Evolutionary conservation across 106 monocot species (phyloP), one percentile per base, ranked within the genome.

Genomic region (Dioscorea alata): DNA sequence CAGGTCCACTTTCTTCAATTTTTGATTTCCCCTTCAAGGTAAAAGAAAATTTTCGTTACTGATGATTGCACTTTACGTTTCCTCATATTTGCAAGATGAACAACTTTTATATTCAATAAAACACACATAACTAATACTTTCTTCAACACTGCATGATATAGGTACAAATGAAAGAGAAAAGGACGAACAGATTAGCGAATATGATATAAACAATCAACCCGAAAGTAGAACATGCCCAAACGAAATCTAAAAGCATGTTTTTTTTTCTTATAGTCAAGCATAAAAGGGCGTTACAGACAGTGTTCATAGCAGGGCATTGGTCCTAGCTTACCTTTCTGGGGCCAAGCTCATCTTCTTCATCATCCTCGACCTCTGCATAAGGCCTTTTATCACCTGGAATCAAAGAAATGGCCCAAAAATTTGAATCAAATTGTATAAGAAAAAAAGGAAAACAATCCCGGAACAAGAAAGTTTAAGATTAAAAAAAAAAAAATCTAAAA

Each of bases 1-100:
- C 99, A 60, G 92, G 94, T 22, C 79, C 92, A 85, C 79, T 90
- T 82, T 99, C 97, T 70, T 99, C 99, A 14, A 67, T 70, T 65
- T 74, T 90, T 56, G 69, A 60, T 60, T 93, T 97, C 50, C 61
- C 90, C 90, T 93, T 64, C 23, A 72, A 67, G 49, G 25, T 33
- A 65, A 71, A 18, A 60, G 52, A 69, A 17, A 14, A 65, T 8
- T 42, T 42, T 42, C 2, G 42, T 42, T 42, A 50, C 22, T 2
- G 12, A 14, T 22, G 8, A 21, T 17, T 25, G 14, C 18, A 33
- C 1, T 34, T 8, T 25, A 23, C 6, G 9, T 8, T 32, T 64
- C 18, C 0, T 33, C 16, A 9, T 28, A n/a, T 64, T 64, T n/a
- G 4, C n/a, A 53, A n/a, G n/a, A n/a, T 16, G 7, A 18, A 35